Evolutionary conservation across 257 asterid genomes (phyloP), one percentile per base, ranked within the genome.

Genomic region (Nyctanthes arbortristis): DNA sequence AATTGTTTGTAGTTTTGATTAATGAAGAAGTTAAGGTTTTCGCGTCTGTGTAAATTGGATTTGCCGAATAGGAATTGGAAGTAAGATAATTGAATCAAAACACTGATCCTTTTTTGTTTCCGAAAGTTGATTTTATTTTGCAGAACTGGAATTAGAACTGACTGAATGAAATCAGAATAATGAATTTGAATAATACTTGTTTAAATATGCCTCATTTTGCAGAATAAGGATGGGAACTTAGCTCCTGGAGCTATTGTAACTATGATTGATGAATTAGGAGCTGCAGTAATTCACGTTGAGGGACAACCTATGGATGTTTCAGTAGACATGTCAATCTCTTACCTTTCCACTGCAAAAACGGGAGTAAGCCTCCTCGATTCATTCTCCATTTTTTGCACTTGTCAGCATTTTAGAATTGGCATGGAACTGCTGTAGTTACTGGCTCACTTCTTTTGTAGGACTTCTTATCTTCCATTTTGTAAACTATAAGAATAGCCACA

Each of bases 251-350:
- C 97, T 25, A 87, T 89, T 65, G 85, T 87, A 16, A 78, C 81
- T 32, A 55, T 91, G 40, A 77, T 89, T 32, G 97, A 91, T 57
- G 88, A 85, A 67, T 69, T 87, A 5, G 97, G 96, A 22, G 91
- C 85, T 59, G 91, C 96, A 0, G 79, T 75, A 49, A 84, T 85
- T 31, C 86, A 75, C 39, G 82, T 77, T 60, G 86, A 76, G 20
- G 88, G 83, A 8, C 75, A 67, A 28, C 84, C 96, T 0, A 80
- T 79, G 88, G 81, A 76, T 58, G 89, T 91, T 5, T 89, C 97
- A 0, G 90, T 83, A 24, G 95, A 91, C 79, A 89, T 91, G 89
- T 89, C 97, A 0, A 85, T 91, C 65, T 80, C 85, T 68, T 73
- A 64, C 30, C 71, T 87, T 60, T 89, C 97, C 7, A 27, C 82